Evolutionary conservation across 768 basidiomycete genomes (phyloP).

Genomic region (Boletus tomentosulus): DNA sequence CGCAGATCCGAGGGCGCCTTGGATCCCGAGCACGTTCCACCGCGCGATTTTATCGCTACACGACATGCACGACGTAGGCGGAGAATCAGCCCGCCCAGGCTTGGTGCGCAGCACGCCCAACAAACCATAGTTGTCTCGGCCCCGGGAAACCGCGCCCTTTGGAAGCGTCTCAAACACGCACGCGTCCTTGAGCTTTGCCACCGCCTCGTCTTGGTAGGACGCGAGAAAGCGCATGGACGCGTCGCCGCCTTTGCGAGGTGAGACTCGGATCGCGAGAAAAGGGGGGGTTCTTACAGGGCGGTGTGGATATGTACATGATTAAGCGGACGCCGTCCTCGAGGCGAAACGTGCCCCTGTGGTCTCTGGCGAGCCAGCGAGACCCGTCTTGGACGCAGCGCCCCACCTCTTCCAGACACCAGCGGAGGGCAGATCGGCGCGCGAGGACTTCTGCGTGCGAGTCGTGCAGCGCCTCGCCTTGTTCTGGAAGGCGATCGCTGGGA

Average conservation of each 20-base stretch:
- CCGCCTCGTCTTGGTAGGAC: constrained; percentile 63
- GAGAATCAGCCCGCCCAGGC: constrained; percentile 88
- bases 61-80: constrained; percentile 79
- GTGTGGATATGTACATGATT: constrained; percentile 73
- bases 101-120: constrained; percentile 85
- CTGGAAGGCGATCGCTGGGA: constrained; percentile 56
- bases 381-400: constrained; percentile 11
- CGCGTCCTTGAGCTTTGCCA: constrained; percentile 66
- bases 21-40: constrained; percentile 82
- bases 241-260: constrained; percentile 64
- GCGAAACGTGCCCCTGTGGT: constrained; percentile 37
- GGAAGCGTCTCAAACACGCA: constrained; percentile 32
- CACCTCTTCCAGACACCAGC: constrained; percentile 80
- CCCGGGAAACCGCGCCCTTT: constrained; percentile 50
- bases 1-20: constrained; percentile 69
- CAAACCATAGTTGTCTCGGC: constrained; percentile 74
- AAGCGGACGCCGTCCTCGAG: constrained; percentile 48
- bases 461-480: constrained; percentile 73
- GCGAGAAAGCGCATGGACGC: constrained; percentile 82
- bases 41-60: constrained; percentile 93
- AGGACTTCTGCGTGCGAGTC: constrained; percentile 92
- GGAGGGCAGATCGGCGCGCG: constrained; percentile 72
- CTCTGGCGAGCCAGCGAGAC: constrained; percentile 49
- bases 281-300: constrained; percentile 44
- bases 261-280: constrained; percentile 32